Evolutionary conservation across 1,284 basidiomycete genomes (phyloP), one percentile per base, ranked within the genome.

Genomic region (Tylopilus sp.): DNA sequence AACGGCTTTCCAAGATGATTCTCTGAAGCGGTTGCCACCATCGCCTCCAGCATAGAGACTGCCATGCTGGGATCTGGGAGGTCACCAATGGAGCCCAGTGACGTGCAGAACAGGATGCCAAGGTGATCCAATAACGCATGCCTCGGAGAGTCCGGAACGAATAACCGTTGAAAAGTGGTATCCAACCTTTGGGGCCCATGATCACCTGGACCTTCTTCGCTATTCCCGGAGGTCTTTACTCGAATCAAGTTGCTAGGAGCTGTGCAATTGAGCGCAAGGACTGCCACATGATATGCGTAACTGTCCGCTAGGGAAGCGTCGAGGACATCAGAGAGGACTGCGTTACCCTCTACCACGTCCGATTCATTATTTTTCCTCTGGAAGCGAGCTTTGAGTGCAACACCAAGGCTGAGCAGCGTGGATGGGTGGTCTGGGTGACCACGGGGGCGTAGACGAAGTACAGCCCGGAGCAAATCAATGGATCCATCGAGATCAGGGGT

Each of bases 41-140:
- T 19, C 7, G 16, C 19, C 15, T 44, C 41, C 16, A 44, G 41
- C 32, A 53, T 33, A 9, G 53, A 53, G 12, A 53, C 33, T 10
- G 53, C 29, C 53, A 33, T 22, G 29, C 33, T 32, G 16, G 33
- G 19, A 22, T 33, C 19, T 12, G 22, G 9, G 7, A 22, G 2
- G 18, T 60, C 49, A 5, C 18, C 38, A 3, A 53, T 44, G 41
- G 15, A 19, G 16, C 18, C 19, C 41, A 44, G 19, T 9, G 41
- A 19, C 8, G 38, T 38, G 53, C 53, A 55, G 36, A 36, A 8
- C n/a, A 55, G 33, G 38, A 38, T 6, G 33, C 62, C 60, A 12
- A 64, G 38, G 44, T 64, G 63, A 32, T 64, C 61, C 9, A 64
- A 18, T 22, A 53, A 24, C 16, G 16, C 41, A 32, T 47, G n/a